Conservation (phyloP, 352 stramenopile genomes). For the Globisporangium paroecandrum region DNA sequence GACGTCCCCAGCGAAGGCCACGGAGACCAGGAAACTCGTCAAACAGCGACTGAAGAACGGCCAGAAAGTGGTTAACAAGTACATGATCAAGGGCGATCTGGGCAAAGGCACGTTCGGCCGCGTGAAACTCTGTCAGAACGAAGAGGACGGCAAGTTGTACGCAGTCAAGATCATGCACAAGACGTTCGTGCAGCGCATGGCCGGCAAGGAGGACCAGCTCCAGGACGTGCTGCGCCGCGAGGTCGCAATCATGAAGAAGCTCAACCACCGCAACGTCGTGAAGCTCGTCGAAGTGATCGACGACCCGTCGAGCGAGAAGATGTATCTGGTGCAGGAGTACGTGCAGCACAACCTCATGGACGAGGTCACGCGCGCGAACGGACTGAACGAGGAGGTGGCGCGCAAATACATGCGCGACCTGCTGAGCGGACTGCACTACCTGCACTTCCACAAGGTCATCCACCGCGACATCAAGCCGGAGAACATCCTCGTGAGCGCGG, state of each 20-base stretch:
- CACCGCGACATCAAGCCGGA: constrained; percentile 92
- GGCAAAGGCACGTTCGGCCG: constrained; percentile 89
- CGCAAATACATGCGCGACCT: constrained; percentile 89
- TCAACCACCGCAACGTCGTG: constrained; percentile 92
- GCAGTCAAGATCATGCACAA: constrained; percentile 90
- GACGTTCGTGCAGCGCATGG: constrained; percentile 88
- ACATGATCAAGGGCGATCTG: constrained; percentile 89
- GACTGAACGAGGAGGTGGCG: constrained; percentile 61
- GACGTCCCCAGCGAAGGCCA: constrained; percentile 54
- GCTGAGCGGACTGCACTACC: constrained; percentile 86
- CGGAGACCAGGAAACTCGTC: constrained; percentile 76
- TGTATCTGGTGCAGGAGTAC: constrained; percentile 95
- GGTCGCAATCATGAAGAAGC: constrained; percentile 96
- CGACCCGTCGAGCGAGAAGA: constrained; percentile 91
- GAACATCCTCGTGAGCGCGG: constrained; percentile 82
- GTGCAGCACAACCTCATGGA: constrained; percentile 92
- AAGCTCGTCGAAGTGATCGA: constrained; percentile 94
- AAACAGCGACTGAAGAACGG: constrained; percentile 84
- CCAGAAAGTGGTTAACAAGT: constrained; percentile 92
- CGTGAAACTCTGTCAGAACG: constrained; percentile 78
- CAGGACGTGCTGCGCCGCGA: constrained; percentile 85
- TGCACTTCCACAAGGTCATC: constrained; percentile 93
- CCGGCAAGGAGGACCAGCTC: constrained; percentile 80
- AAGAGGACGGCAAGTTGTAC: constrained; percentile 79
- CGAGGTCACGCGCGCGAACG: constrained; percentile 69